Evolutionary conservation across 805 yeast species (phyloP).

Genomic region (Schizosaccharomyces cryophilus): DNA sequence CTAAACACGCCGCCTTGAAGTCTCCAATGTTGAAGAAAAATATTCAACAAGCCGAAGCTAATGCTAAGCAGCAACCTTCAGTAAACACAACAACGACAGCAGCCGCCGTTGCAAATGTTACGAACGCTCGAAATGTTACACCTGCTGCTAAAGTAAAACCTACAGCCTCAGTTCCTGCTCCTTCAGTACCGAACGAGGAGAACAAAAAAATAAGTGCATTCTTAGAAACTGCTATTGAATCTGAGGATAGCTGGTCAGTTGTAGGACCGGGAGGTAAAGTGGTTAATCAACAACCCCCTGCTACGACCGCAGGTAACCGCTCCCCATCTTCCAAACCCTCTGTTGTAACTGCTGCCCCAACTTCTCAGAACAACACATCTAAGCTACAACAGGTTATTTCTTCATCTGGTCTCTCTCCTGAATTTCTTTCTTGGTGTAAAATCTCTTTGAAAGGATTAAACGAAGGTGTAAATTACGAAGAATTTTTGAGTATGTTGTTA

Average conservation of each 20-base stretch:
- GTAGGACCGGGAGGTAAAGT: conserved; percentile 3
- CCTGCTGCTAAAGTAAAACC: conserved; percentile 4
- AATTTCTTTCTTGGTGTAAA: conserved; percentile 19
- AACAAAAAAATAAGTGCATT: not conserved
- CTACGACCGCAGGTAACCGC: not conserved
- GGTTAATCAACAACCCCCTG: not conserved
- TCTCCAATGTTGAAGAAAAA: not conserved
- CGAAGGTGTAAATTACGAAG: conserved; percentile 42
- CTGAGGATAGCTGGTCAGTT: conserved; percentile 5
- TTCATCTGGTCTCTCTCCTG: not conserved
- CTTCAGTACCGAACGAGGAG: not conserved
- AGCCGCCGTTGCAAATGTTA: not conserved
- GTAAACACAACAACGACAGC: not conserved
- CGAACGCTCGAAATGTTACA: conserved; percentile 2
- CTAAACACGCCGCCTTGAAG: not conserved
- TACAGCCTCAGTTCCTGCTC: not conserved
- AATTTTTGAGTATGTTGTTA: conserved; percentile 53
- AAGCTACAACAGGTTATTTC: not conserved
- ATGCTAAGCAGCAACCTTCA: not conserved
- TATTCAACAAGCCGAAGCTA: not conserved
- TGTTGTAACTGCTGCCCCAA: not conserved
- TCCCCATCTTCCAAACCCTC: conserved; percentile 6
- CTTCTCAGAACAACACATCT: not conserved
- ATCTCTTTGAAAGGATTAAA: conserved; percentile 26
- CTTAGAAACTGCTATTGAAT: not conserved